These are phyloP conservation scores for Verticillium isaacii DNA, from an alignment of 2,329 filamentous ascomycete genomes.

Conservation along the genomic window DNA sequence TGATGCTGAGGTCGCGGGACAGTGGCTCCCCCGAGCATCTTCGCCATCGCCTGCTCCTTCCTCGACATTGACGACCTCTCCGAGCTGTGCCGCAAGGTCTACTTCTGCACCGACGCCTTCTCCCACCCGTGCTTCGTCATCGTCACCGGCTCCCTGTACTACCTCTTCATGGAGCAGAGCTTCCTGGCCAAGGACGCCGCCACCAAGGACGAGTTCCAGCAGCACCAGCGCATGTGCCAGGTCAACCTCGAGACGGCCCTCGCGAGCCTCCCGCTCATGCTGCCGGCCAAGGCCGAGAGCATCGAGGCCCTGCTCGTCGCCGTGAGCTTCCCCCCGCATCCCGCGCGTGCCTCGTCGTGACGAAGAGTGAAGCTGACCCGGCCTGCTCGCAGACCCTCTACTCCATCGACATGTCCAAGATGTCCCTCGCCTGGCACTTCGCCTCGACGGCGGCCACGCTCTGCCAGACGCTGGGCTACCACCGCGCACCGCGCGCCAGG, in stretches of 20 bases:
- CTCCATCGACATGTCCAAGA: constrained; percentile 56
- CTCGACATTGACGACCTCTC: constrained; percentile 44
- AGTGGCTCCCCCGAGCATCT: constrained; percentile 43
- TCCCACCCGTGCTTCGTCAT: constrained; percentile 45
- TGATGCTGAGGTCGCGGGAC: background rate
- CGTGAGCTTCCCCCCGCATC: constrained; percentile 28
- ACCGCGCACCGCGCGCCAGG: constrained; percentile 35
- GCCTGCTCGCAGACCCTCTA: constrained; percentile 44
- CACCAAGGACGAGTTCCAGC: constrained; percentile 27
- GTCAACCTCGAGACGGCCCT: constrained; percentile 46
- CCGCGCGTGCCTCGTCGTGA: no score
- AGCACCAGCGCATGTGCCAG: constrained; percentile 35
- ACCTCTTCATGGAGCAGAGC: constrained; percentile 42
- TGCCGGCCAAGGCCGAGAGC: constrained; percentile 49
- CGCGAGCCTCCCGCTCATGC: constrained; percentile 48
- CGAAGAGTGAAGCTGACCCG: background rate
- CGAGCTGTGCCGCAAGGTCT: constrained; percentile 42
- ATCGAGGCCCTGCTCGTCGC: constrained; percentile 56
- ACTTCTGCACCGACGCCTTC: constrained; percentile 47
- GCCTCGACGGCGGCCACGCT: constrained; percentile 54
- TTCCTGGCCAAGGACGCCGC: constrained; percentile 26
- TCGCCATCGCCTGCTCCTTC: constrained; percentile 45
- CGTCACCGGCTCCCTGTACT: constrained; percentile 44
- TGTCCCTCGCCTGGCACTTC: constrained; percentile 61
- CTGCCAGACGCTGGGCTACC: constrained; percentile 59